Conservation (phyloP, 768 basidiomycete genomes). For the Tephrocybe sp. region DNA sequence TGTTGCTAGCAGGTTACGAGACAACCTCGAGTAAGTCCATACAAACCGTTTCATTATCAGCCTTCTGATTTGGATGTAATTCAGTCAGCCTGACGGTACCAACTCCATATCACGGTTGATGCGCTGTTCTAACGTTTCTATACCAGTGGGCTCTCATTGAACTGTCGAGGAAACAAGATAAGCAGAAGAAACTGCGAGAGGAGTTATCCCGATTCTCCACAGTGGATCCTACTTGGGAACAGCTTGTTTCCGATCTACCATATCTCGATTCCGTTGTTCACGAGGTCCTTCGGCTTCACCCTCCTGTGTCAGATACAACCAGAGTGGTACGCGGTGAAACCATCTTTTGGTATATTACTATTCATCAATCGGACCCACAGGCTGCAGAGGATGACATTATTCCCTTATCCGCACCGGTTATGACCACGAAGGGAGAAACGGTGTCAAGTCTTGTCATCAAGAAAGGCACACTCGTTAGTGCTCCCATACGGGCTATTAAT, state of each 20-base stretch:
- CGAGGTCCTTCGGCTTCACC: conserved; percentile 44
- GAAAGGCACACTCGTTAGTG: conserved; percentile 43
- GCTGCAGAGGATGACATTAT: conserved; percentile 54
- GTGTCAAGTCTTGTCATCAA: conserved; percentile 41
- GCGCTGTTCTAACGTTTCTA: background rate
- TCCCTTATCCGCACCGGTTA: conserved; percentile 52
- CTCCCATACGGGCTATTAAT: conserved; percentile 48
- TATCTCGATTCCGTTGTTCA: conserved; percentile 54
- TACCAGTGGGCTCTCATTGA: conserved; percentile 60
- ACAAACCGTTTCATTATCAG: conserved; percentile 21
- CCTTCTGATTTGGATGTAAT: conserved; percentile 22
- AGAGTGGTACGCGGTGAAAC: conserved; percentile 33
- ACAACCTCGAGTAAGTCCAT: conserved; percentile 44
- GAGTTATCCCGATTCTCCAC: conserved; percentile 43
- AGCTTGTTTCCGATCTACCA: conserved; percentile 46
- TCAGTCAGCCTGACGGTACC: background rate
- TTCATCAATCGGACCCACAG: conserved; percentile 20
- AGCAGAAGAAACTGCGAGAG: conserved; percentile 46
- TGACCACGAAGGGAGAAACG: conserved; percentile 35
- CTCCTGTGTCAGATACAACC: conserved; percentile 33
- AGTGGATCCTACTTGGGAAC: conserved; percentile 52
- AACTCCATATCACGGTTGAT: too few relatives aligned
- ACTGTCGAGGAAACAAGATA: conserved; percentile 40
- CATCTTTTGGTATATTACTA: background rate
- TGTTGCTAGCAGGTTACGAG: conserved; percentile 46